These are phyloP conservation scores for Fragilariopsis cylindrus DNA, from an alignment of 108 stramenopile genomes.

Conservation along the genomic window DNA sequence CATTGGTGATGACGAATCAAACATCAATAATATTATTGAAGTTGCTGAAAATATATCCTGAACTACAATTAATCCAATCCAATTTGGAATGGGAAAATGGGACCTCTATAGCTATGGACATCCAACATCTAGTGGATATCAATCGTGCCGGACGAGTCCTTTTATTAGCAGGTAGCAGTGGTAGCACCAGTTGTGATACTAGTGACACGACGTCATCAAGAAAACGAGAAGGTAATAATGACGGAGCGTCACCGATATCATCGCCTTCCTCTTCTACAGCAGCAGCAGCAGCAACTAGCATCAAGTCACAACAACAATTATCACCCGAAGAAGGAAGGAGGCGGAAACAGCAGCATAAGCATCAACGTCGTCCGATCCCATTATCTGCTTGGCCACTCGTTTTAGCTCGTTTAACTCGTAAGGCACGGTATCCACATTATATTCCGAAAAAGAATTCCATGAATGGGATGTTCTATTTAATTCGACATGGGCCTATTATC, in stretches of 20 bases:
- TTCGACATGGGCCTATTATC: constrained; percentile 17
- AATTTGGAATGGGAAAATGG: constrained; percentile 13
- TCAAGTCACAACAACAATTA: too few relatives aligned
- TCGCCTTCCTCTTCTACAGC: too few relatives aligned
- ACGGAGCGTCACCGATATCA: neutral
- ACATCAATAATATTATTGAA: neutral
- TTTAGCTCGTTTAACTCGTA: neutral
- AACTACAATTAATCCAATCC: constrained; percentile 9
- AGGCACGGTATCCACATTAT: constrained; percentile 2
- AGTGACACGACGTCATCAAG: neutral
- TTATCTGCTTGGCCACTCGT: constrained; percentile 6
- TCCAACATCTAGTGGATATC: constrained; percentile 15
- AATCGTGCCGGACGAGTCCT: constrained; percentile 14
- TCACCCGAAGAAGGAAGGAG: neutral
- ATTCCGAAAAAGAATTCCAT: neutral
- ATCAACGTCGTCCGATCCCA: neutral
- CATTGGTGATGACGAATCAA: constrained; percentile 12
- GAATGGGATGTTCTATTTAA: constrained; percentile 13
- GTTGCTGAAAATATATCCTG: constrained; percentile 15
- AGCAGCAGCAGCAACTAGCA: too few relatives aligned
- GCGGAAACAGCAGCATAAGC: neutral
- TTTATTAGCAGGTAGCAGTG: constrained; percentile 7
- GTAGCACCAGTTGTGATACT: neutral
- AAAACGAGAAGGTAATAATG: too few relatives aligned
- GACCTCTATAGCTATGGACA: neutral